Conservation (phyloP, 768 basidiomycete genomes). For the Mycena latifolia region DNA sequence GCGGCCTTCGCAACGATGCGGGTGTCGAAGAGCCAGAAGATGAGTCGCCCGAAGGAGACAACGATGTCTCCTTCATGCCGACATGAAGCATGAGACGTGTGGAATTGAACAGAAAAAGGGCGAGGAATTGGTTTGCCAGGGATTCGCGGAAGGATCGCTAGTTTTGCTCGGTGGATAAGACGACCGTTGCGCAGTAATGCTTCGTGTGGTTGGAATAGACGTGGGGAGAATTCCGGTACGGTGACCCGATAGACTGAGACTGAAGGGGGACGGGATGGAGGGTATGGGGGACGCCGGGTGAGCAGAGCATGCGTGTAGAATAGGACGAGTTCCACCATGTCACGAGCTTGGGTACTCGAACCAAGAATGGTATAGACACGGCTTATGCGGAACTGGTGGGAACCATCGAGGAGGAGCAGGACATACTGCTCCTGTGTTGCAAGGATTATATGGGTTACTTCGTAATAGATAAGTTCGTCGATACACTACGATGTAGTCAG, state of each 20-base stretch:
- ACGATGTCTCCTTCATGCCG: slow-evolving; percentile 10
- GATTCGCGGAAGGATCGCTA: background rate
- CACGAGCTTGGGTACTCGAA: slow-evolving; percentile 8
- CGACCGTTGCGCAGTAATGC: background rate
- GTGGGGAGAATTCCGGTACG: slow-evolving; percentile 12
- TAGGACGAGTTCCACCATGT: slow-evolving; percentile 19
- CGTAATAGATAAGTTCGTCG: slow-evolving; percentile 11
- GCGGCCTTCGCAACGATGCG: slow-evolving; percentile 19
- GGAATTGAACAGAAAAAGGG: slow-evolving; percentile 6
- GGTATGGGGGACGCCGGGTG: slow-evolving; percentile 6
- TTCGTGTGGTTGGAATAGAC: slow-evolving; percentile 10
- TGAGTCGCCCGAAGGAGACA: slow-evolving; percentile 16
- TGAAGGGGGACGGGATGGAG: slow-evolving; percentile 4
- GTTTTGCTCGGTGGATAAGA: slow-evolving; percentile 16
- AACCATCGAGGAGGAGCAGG: slow-evolving; percentile 15
- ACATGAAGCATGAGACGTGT: slow-evolving; percentile 7
- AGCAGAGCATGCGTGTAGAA: slow-evolving; percentile 11
- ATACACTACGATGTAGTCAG: slow-evolving; percentile 15
- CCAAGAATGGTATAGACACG: slow-evolving; percentile 8
- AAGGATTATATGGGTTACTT: slow-evolving; percentile 15
- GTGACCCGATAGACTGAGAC: slow-evolving; percentile 7
- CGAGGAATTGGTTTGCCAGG: slow-evolving; percentile 1
- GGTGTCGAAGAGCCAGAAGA: slow-evolving; percentile 11
- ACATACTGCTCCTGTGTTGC: slow-evolving; percentile 14
- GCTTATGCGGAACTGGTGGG: slow-evolving; percentile 11